These are phyloP conservation scores for Rhynchospora pubera DNA, from an alignment of 176 grass and related monocot genomes.

Conservation along the genomic window DNA sequence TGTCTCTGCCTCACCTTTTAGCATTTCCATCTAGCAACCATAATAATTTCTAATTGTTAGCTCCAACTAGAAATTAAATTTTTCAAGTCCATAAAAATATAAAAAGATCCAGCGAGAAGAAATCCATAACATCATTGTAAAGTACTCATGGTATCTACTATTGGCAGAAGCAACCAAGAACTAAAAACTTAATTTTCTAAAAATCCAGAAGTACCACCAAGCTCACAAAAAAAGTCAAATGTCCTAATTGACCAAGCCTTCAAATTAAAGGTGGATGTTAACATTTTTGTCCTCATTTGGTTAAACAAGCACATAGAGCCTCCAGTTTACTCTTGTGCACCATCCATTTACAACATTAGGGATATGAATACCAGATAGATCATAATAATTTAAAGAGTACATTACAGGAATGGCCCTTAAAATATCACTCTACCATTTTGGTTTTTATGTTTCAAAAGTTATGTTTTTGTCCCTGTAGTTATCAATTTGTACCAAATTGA, in stretches of 20 bases:
- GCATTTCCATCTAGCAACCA: slow-evolving; percentile 14
- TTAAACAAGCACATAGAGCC: not conserved
- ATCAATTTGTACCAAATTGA: no score
- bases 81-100: not conserved
- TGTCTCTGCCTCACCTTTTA: slow-evolving; percentile 9
- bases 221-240: not conserved
- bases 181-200: no score
- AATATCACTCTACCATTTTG: no score
- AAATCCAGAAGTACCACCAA: not conserved
- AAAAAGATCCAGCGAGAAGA: not conserved
- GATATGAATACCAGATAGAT: not conserved
- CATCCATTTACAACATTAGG: not conserved
- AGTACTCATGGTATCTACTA: not conserved
- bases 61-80: not conserved
- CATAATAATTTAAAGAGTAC: not conserved
- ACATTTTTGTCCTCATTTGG: not conserved
- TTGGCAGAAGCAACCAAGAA: no score
- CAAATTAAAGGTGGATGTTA: not conserved
- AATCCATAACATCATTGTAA: not conserved
- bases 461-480: no score
- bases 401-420: no score
- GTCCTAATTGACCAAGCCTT: not conserved
- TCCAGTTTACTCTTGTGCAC: not conserved
- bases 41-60: not conserved
- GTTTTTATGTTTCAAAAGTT: no score